A percentile compares a stretch with the other conserved stretches of the same genome.
Evolutionary conservation across 2,329 filamentous ascomycete genomes (phyloP).

Genomic region (Cadophora sp.): DNA sequence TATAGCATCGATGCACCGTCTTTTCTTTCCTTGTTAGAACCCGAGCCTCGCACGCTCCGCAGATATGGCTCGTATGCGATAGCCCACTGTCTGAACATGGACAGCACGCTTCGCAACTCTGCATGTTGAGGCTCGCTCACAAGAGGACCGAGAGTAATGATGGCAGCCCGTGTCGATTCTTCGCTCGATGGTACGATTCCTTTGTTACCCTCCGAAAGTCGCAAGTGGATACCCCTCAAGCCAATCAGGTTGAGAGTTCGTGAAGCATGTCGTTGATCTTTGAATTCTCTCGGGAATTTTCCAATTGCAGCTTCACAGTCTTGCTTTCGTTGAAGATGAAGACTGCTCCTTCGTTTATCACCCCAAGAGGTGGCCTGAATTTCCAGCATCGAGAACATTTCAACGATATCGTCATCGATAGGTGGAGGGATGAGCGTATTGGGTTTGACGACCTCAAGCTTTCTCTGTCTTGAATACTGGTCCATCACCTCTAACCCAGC

Average conservation of each 20-base stretch:
- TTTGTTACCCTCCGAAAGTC: no score
- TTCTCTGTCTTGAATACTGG: not conserved
- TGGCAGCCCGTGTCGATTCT: not conserved
- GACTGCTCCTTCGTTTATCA: not conserved
- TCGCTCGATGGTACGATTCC: not conserved
- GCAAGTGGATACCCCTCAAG: slow-evolving; percentile 8
- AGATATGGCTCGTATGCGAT: not conserved
- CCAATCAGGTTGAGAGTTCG: not conserved
- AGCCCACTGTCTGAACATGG: not conserved
- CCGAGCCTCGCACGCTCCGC: no score
- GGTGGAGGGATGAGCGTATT: not conserved
- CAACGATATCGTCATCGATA: slow-evolving; percentile 10
- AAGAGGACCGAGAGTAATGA: not conserved
- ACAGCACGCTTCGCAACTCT: no score
- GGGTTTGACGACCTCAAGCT: no score
- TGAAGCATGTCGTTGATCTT: not conserved
- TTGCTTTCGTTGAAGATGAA: not conserved
- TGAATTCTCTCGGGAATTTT: not conserved
- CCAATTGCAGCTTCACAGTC: not conserved
- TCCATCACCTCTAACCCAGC: slow-evolving; percentile 14
- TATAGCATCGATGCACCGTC: not conserved
- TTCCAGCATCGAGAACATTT: slow-evolving; percentile 8
- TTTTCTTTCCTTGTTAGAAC: no score
- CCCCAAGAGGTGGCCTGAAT: slow-evolving; percentile 9
- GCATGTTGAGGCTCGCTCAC: no score